phyloP scores from a whole-genome alignment of 768 basidiomycete species.

The Suillus cothurnatus region DNA sequence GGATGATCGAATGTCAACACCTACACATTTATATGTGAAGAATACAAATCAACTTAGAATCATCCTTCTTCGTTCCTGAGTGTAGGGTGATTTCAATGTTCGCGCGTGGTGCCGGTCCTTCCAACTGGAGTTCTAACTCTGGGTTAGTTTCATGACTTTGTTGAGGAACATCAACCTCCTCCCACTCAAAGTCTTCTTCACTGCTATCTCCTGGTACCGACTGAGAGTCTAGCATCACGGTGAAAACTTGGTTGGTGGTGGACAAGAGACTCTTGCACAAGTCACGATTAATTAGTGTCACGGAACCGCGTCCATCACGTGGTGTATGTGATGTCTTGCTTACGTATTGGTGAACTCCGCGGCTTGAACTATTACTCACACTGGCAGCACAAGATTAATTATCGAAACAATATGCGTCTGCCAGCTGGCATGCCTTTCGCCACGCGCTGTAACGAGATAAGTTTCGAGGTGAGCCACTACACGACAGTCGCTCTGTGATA shows the following conservation, averaged over 20 bases:
- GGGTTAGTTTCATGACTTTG: constrained; percentile 16
- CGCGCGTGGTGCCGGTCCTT: constrained; percentile 39
- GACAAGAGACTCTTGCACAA: not conserved
- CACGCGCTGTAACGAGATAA: not conserved
- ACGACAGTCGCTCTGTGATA: not conserved
- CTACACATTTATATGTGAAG: not conserved
- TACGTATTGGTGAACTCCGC: constrained; percentile 5
- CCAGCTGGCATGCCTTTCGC: not conserved
- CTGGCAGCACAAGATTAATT: not conserved
- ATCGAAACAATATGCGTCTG: not conserved
- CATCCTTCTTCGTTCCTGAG: constrained; percentile 40
- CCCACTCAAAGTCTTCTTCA: constrained; percentile 81
- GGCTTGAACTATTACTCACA: not conserved
- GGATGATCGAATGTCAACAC: constrained; percentile 36
- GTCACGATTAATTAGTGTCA: constrained; percentile 14
- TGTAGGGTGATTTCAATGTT: constrained; percentile 77
- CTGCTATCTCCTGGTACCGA: constrained; percentile 33
- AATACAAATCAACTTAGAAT: constrained; percentile 44
- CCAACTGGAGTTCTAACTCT: constrained; percentile 27
- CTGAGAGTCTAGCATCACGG: constrained; percentile 20
- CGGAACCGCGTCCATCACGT: constrained; percentile 27
- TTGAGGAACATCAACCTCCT: constrained; percentile 65
- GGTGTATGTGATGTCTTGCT: constrained; percentile 9
- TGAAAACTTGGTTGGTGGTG: not conserved
- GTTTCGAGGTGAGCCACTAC: constrained; percentile 24